Evolutionary conservation across 768 basidiomycete genomes (phyloP), one percentile per base, ranked within the genome.

Genomic region (Solioccasus polychromus): DNA sequence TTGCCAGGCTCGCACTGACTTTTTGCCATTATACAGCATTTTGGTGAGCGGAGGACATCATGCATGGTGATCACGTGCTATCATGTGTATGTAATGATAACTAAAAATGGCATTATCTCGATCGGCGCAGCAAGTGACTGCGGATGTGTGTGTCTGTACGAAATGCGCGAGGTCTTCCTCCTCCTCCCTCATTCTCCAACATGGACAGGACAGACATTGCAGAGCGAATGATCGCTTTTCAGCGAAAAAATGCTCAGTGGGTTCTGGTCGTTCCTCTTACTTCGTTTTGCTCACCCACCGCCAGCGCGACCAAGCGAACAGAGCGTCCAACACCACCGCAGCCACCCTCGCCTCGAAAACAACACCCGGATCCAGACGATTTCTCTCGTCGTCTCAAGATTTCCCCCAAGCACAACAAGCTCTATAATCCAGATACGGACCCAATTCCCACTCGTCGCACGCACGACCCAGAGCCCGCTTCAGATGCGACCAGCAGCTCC

Each of bases 351-450:
- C 61, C 64, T 4, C 62, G 71, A 7, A 71, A 67, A 39, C 60
- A 34, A 15, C 32, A 17, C 34, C 68, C 83, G 7, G 84, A 87
- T 63, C 73, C 78, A 35, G 84, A 82, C 52, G 85, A 87, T 42
- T 89, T 89, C 60, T 82, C 79, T 35, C 80, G 87, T 19, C 70
- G 75, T 26, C 77, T 89, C 57, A 83, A 77, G 62, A 83, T 88
- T 17, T 85, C 86, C 5, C 66, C 75, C 32, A 63, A 78, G 30
- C 59, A 53, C 47, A 56, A 61, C 39, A 83, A 83, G 53, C 75
- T 91, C 1, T 92, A 73, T 67, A 85, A 91, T 57, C 88, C 88
- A 0, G 74, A 86, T 46, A 71, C 78, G 0, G 86, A 89, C 58
- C 76, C 81, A 9, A 74, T 85, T 20, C 83, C 79, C 39, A 71